Conservation (phyloP, 2,329 filamentous ascomycete genomes). For the Colletotrichum incanum region DNA sequence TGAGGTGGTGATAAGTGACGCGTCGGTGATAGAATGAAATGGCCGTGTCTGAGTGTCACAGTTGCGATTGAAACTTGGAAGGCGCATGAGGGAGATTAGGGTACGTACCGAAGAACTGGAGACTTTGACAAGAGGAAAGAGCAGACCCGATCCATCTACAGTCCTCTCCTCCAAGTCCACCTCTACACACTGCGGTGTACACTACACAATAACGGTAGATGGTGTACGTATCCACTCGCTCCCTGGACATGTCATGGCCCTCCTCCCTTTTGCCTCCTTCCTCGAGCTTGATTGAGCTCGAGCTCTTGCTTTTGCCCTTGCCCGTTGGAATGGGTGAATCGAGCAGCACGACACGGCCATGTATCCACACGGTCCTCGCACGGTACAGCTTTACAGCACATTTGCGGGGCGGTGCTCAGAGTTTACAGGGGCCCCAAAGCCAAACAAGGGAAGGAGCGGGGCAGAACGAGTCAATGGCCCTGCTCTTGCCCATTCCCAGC, state of each 20-base stretch:
- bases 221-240: too few relatives aligned
- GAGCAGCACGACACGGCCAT: background rate
- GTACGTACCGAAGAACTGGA: constrained; percentile 25
- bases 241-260: too few relatives aligned
- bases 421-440: constrained; percentile 20
- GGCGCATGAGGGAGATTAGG: background rate
- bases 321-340: background rate
- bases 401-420: constrained; percentile 10
- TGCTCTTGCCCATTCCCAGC: constrained; percentile 34
- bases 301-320: background rate
- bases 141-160: background rate
- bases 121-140: background rate
- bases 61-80: constrained; percentile 38
- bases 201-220: too few relatives aligned
- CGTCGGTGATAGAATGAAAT: constrained; percentile 24
- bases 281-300: background rate
- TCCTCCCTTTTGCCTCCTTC: background rate
- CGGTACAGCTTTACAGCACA: constrained; percentile 26
- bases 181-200: too few relatives aligned
- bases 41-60: constrained; percentile 10
- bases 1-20: constrained; percentile 10
- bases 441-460: constrained; percentile 34
- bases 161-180: too few relatives aligned
- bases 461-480: constrained; percentile 32
- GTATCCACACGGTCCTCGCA: background rate